These are phyloP conservation scores for Tuber borchii DNA, from an alignment of 495 filamentous ascomycete genomes.

Conservation along the genomic window DNA sequence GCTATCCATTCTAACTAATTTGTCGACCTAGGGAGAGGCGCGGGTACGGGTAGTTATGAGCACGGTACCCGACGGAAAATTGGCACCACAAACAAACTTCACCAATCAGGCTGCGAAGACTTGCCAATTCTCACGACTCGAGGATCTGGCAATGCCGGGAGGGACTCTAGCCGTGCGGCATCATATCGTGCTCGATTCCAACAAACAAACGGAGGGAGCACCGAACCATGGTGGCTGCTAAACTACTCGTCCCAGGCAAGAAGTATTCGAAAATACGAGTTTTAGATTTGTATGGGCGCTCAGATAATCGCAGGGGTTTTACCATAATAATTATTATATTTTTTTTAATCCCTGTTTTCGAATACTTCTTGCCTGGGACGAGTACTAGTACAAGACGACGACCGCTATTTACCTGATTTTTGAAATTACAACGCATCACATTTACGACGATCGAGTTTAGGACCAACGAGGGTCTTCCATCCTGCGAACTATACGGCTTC, in stretches of 20 bases:
- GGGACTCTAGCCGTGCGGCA: neutral
- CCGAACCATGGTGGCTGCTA: neutral
- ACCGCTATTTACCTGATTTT: too few relatives aligned
- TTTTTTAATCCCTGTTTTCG: too few relatives aligned
- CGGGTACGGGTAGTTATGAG: neutral
- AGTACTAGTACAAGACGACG: too few relatives aligned
- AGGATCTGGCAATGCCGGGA: neutral
- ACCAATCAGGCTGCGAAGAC: neutral
- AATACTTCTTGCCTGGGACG: too few relatives aligned
- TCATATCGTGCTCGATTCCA: neutral
- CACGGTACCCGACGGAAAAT: neutral
- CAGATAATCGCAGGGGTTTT: too few relatives aligned
- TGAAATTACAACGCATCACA: too few relatives aligned
- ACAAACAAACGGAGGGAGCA: conserved; percentile 2
- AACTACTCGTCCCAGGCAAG: neutral
- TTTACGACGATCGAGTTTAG: too few relatives aligned
- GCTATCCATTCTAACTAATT: neutral
- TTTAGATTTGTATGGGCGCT: too few relatives aligned
- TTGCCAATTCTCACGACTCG: neutral
- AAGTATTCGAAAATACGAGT: too few relatives aligned
- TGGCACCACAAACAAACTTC: neutral
- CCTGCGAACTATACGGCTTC: too few relatives aligned
- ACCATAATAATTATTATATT: too few relatives aligned
- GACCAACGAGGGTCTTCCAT: too few relatives aligned
- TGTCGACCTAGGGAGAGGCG: neutral